phyloP scores from a whole-genome alignment of 2,329 filamentous ascomycete genomes.

The Calycina herbarum region DNA sequence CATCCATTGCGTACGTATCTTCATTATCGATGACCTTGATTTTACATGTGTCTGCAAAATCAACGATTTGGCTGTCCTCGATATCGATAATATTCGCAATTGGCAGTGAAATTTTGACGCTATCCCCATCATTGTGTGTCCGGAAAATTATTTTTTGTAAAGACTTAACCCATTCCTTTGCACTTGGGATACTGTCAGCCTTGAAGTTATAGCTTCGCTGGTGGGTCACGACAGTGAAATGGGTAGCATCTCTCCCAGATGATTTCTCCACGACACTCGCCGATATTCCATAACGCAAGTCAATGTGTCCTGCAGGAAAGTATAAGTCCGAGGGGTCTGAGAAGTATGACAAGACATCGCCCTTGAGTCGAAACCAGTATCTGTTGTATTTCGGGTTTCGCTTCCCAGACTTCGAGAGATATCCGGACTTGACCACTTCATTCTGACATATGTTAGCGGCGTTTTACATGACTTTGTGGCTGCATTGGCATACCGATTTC shows the following conservation, averaged over 20 bases:
- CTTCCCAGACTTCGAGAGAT: conserved; percentile 83
- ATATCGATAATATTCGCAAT: conserved; percentile 89
- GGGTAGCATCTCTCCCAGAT: conserved; percentile 66
- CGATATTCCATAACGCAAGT: conserved; percentile 87
- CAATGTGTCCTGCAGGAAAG: conserved; percentile 88
- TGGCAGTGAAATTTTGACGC: conserved; percentile 91
- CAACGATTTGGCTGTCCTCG: conserved; percentile 86
- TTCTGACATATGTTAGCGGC: conserved; percentile 52
- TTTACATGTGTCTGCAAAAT: conserved; percentile 92
- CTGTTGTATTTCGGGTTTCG: conserved; percentile 84
- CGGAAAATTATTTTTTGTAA: conserved; percentile 94
- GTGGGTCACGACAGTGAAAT: conserved; percentile 80
- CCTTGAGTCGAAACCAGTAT: conserved; percentile 92
- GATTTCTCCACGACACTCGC: conserved; percentile 76
- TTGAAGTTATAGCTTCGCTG: conserved; percentile 83
- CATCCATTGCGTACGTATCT: conserved; percentile 92
- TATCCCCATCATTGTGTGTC: conserved; percentile 94
- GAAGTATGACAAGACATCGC: conserved; percentile 89
- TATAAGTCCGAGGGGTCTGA: conserved; percentile 81
- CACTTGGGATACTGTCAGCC: conserved; percentile 83
- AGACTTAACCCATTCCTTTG: conserved; percentile 94
- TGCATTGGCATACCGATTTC: conserved; percentile 67
- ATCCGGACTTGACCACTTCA: conserved; percentile 79
- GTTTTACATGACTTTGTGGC: background rate
- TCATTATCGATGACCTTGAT: conserved; percentile 90